Conservation (phyloP, 2,329 filamentous ascomycete species). For the Allantophomopsis cytisporea region DNA sequence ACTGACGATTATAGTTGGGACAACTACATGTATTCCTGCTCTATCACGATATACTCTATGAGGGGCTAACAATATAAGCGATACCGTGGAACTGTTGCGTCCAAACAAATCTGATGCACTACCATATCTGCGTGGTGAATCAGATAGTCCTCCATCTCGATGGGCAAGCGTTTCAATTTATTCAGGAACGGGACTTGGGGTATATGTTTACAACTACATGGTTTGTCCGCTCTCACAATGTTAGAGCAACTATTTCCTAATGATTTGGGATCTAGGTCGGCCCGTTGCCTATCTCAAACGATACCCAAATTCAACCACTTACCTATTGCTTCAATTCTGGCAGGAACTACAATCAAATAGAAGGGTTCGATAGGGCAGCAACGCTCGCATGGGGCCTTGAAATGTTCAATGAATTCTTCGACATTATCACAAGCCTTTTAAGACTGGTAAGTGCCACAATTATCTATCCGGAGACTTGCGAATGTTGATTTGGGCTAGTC, state of each 20-base stretch:
- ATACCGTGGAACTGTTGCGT: slow-evolving; percentile 5
- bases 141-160: slow-evolving; percentile 1
- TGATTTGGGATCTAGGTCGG: slow-evolving; percentile 4
- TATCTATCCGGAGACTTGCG: too few species aligned
- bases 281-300: slow-evolving; percentile 5
- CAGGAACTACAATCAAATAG: slow-evolving; percentile 3
- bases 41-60: neutral
- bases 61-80: neutral
- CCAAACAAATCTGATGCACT: slow-evolving; percentile 10
- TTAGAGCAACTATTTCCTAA: neutral
- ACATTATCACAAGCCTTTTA: slow-evolving; percentile 1
- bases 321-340: slow-evolving; percentile 5
- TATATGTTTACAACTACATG: slow-evolving; percentile 4
- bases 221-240: neutral
- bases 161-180: slow-evolving; percentile 7
- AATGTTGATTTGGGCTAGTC: too few species aligned
- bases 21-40: neutral
- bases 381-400: neutral
- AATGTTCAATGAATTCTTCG: neutral
- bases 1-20: neutral
- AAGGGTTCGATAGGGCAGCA: slow-evolving; percentile 1
- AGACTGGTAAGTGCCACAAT: neutral
- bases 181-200: slow-evolving; percentile 1
- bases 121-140: slow-evolving; percentile 5
- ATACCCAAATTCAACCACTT: slow-evolving; percentile 2